These are phyloP conservation scores for Sungouiella thailandica DNA, from an alignment of 805 yeast species.

Conservation along the genomic window DNA sequence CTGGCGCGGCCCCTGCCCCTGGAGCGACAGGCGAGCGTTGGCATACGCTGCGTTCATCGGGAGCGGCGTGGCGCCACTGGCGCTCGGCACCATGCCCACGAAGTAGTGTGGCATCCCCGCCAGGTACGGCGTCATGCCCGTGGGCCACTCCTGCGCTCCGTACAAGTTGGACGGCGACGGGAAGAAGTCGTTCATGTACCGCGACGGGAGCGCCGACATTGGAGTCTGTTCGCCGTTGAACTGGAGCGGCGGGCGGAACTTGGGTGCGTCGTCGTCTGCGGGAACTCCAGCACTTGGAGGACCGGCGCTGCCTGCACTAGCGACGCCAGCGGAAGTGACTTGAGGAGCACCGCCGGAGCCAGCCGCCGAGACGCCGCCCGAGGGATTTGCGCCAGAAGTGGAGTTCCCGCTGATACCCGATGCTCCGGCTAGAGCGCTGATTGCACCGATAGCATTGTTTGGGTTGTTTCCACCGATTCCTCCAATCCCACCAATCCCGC, in stretches of 20 bases:
- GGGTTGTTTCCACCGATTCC: too few species aligned
- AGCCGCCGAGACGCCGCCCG: constrained; percentile 3
- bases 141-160: constrained; percentile 45
- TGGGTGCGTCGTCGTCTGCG: constrained; percentile 7
- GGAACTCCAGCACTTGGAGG: constrained; percentile 1
- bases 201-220: constrained; percentile 62
- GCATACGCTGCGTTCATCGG: constrained; percentile 10
- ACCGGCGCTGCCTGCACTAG: not conserved
- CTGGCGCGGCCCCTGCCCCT: constrained; percentile 8
- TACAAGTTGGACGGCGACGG: constrained; percentile 81
- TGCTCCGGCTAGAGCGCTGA: too few species aligned
- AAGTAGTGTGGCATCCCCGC: constrained; percentile 33
- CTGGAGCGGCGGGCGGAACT: constrained; percentile 14
- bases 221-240: constrained; percentile 61
- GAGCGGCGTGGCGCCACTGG: constrained; percentile 15
- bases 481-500: too few species aligned
- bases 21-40: constrained; percentile 6
- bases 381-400: too few species aligned
- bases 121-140: constrained; percentile 36
- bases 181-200: constrained; percentile 66
- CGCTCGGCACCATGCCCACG: constrained; percentile 28
- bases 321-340: not conserved
- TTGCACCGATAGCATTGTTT: too few species aligned
- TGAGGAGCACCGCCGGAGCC: constrained; percentile 1
- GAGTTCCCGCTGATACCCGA: too few species aligned